Percentiles rank a stretch among this genome's conserved stretches.
Conservation (phyloP, 495 filamentous ascomycete genomes). For the Aspergillus cristatus region DNA sequence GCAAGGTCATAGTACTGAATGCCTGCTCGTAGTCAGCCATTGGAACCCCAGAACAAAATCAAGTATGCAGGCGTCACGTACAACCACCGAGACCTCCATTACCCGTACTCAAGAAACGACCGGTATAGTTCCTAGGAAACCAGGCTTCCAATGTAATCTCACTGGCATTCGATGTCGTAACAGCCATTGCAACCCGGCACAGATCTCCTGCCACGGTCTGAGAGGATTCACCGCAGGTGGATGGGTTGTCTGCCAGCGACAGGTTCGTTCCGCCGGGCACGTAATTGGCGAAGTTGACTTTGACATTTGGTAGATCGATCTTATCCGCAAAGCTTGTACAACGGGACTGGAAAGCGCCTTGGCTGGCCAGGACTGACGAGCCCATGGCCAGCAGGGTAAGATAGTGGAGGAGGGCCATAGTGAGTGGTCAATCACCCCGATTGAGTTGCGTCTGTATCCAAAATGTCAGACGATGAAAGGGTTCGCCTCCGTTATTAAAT, state of each 20-base stretch:
- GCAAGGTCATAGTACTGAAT: constrained; percentile 39
- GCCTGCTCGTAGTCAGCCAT: constrained; percentile 16
- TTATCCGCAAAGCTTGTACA: constrained; percentile 23
- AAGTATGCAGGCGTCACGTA: constrained; percentile 13
- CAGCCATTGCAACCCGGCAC: constrained; percentile 48
- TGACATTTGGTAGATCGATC: constrained; percentile 28
- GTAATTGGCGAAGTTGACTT: constrained; percentile 31
- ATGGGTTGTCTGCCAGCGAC: constrained; percentile 34
- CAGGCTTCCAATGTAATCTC: constrained; percentile 49
- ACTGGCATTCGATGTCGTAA: constrained; percentile 44
- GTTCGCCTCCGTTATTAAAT: too few species aligned
- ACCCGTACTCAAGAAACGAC: constrained; percentile 45
- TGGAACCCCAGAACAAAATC: neutral
- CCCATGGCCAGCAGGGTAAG: constrained; percentile 16
- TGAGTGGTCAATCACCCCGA: neutral
- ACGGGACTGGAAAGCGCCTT: constrained; percentile 22
- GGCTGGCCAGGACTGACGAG: constrained; percentile 16
- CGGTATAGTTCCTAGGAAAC: constrained; percentile 45
- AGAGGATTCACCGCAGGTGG: constrained; percentile 29
- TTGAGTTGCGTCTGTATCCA: too few species aligned
- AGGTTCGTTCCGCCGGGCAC: constrained; percentile 41
- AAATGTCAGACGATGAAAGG: too few species aligned
- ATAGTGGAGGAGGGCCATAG: constrained; percentile 9
- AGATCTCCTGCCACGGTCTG: constrained; percentile 39
- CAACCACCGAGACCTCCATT: constrained; percentile 50